These are phyloP conservation scores for Rhizopogon rudus DNA, from an alignment of 768 basidiomycete species.

Conservation along the genomic window DNA sequence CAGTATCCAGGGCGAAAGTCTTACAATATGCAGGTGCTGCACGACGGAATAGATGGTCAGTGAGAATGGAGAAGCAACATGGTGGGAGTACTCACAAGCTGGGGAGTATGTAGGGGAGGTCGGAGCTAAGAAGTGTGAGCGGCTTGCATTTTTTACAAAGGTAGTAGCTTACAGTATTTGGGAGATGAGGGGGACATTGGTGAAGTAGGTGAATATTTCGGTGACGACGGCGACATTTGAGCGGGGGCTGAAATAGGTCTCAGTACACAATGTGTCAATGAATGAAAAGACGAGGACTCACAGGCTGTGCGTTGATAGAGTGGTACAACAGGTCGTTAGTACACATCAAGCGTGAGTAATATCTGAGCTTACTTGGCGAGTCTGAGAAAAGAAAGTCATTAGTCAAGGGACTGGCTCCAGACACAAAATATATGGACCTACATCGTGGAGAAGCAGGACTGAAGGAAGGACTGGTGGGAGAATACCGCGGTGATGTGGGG, in stretches of 20 bases:
- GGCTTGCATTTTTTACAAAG: not conserved
- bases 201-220: slow-evolving; percentile 91
- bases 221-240: slow-evolving; percentile 85
- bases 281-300: slow-evolving; percentile 31
- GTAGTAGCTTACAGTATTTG: slow-evolving; percentile 69
- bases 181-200: slow-evolving; percentile 91
- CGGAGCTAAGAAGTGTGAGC: slow-evolving; percentile 47
- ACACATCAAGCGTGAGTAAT: not conserved
- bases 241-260: slow-evolving; percentile 51
- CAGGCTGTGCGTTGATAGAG: slow-evolving; percentile 44
- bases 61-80: not conserved
- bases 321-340: slow-evolving; percentile 18
- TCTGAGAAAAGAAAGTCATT: slow-evolving; percentile 36
- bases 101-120: slow-evolving; percentile 87
- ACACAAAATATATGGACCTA: slow-evolving; percentile 33
- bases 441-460: slow-evolving; percentile 91
- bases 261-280: slow-evolving; percentile 1
- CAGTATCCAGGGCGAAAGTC: slow-evolving; percentile 24
- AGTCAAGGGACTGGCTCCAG: not conserved
- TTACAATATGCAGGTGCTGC: slow-evolving; percentile 80
- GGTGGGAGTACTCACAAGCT: slow-evolving; percentile 55
- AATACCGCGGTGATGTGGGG: slow-evolving; percentile 86
- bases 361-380: slow-evolving; percentile 66
- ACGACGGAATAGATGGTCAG: slow-evolving; percentile 5
- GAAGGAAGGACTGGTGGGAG: slow-evolving; percentile 87